Conservation (phyloP, 345 rosid genomes). For the Microthlaspi erraticum region DNA sequence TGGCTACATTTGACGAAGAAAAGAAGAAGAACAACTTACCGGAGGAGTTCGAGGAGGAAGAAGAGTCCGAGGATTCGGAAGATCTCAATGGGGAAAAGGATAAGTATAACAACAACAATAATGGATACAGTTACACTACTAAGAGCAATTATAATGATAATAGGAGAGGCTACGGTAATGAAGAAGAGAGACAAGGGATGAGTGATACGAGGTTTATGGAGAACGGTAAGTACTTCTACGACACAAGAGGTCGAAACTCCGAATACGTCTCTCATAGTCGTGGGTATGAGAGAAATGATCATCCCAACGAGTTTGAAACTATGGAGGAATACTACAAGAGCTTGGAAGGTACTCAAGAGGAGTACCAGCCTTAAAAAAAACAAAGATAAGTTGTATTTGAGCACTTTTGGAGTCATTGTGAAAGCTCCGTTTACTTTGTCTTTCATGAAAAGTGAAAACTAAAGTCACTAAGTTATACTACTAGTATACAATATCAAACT, state of each 20-base stretch:
- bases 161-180: constrained; percentile 42
- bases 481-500: constrained; percentile 17
- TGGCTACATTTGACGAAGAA: constrained; percentile 50
- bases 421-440: constrained; percentile 23
- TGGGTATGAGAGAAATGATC: constrained; percentile 31
- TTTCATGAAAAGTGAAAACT: constrained; percentile 27
- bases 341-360: constrained; percentile 46
- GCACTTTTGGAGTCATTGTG: constrained; percentile 28
- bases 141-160: constrained; percentile 28
- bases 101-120: constrained; percentile 29
- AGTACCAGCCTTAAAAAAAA: constrained; percentile 49
- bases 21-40: constrained; percentile 43
- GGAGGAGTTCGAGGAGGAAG: constrained; percentile 35
- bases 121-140: constrained; percentile 38
- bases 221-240: constrained; percentile 53
- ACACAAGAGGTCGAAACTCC: constrained; percentile 35
- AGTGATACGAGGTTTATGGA: constrained; percentile 64
- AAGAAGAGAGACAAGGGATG: constrained; percentile 59
- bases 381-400: background rate
- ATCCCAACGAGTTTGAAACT: constrained; percentile 54
- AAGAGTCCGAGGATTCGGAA: constrained; percentile 15
- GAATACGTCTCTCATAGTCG: constrained; percentile 25
- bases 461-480: constrained; percentile 20
- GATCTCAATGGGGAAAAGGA: constrained; percentile 34
- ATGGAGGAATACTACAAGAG: constrained; percentile 62